Percentiles rank a stretch among this genome's conserved stretches.
Evolutionary conservation across 768 basidiomycete genomes (phyloP).

Genomic region (Auriculariales sp.): DNA sequence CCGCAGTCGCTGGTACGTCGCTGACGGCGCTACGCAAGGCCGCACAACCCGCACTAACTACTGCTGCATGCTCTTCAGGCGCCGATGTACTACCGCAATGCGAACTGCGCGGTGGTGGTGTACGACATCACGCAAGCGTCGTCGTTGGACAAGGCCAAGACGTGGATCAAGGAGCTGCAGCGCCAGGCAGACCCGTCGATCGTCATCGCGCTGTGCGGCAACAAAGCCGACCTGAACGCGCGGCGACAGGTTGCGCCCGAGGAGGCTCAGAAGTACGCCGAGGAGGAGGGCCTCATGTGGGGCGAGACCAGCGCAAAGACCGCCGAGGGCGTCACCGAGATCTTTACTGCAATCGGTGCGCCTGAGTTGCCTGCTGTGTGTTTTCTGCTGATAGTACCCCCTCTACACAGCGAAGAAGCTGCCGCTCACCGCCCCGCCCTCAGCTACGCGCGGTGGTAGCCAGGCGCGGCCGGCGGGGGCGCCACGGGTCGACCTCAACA

Average conservation of each 20-base stretch:
- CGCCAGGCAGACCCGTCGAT: slow-evolving; percentile 96
- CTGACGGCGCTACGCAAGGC: not conserved
- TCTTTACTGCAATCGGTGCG: slow-evolving; percentile 77
- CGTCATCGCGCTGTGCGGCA: slow-evolving; percentile 90
- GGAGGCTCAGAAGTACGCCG: slow-evolving; percentile 84
- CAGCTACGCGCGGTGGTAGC: slow-evolving; percentile 37
- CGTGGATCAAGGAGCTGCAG: slow-evolving; percentile 93
- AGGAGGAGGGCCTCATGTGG: slow-evolving; percentile 89
- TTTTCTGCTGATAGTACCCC: slow-evolving; percentile 3
- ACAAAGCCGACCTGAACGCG: slow-evolving; percentile 79
- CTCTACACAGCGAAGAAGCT: slow-evolving; percentile 60
- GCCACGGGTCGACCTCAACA: slow-evolving; percentile 74
- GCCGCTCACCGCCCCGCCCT: slow-evolving; percentile 63
- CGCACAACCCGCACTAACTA: not conserved
- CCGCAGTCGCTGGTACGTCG: slow-evolving; percentile 32
- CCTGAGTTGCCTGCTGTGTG: not conserved
- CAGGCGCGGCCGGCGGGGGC: slow-evolving; percentile 32
- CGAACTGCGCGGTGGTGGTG: slow-evolving; percentile 86
- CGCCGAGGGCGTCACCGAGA: slow-evolving; percentile 72
- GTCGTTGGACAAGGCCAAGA: slow-evolving; percentile 87
- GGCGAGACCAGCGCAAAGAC: slow-evolving; percentile 83
- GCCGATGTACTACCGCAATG: slow-evolving; percentile 94
- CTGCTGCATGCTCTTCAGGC: slow-evolving; percentile 30
- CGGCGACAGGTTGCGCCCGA: slow-evolving; percentile 77
- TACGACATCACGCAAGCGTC: slow-evolving; percentile 91